Evolutionary conservation across 345 rosid species (phyloP).

Genomic region (Isatis tinctoria): DNA sequence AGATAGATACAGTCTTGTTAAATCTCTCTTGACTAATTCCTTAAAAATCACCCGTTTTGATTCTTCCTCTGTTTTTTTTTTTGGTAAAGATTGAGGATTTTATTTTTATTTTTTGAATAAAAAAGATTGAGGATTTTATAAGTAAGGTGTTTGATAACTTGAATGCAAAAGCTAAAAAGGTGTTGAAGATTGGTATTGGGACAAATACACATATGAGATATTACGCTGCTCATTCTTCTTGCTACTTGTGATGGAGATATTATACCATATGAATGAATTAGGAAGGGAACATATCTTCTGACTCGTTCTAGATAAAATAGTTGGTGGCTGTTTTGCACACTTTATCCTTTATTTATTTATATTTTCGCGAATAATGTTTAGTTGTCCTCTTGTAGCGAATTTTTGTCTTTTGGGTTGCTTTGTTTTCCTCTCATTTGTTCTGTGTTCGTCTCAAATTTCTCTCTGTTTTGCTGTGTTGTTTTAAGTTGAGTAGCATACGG

Average conservation of each 20-base stretch:
- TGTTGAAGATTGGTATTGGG: no score
- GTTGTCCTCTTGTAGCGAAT: slow-evolving; percentile 18
- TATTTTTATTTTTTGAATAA: no score
- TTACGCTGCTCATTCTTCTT: background rate
- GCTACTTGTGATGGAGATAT: slow-evolving; percentile 32
- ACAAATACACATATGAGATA: no score
- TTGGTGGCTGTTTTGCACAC: no score
- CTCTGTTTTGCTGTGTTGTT: slow-evolving; percentile 4
- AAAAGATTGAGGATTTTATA: no score
- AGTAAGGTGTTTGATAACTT: no score
- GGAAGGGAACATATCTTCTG: slow-evolving; percentile 16
- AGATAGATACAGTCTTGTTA: no score
- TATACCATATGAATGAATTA: slow-evolving; percentile 29
- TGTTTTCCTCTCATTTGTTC: background rate
- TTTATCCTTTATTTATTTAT: background rate
- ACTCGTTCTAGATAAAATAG: slow-evolving; percentile 27
- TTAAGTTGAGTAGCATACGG: slow-evolving; percentile 4
- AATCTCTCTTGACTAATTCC: no score
- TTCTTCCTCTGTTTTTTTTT: no score
- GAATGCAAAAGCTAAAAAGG: no score
- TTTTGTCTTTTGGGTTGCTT: background rate
- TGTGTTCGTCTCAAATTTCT: background rate
- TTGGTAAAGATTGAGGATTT: no score
- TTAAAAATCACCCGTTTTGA: no score
- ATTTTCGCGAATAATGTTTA: background rate